Evolutionary conservation across 192 early-diverging fungal species (phyloP), one percentile per base, ranked within the genome.

Genomic region (Coemansia erecta): DNA sequence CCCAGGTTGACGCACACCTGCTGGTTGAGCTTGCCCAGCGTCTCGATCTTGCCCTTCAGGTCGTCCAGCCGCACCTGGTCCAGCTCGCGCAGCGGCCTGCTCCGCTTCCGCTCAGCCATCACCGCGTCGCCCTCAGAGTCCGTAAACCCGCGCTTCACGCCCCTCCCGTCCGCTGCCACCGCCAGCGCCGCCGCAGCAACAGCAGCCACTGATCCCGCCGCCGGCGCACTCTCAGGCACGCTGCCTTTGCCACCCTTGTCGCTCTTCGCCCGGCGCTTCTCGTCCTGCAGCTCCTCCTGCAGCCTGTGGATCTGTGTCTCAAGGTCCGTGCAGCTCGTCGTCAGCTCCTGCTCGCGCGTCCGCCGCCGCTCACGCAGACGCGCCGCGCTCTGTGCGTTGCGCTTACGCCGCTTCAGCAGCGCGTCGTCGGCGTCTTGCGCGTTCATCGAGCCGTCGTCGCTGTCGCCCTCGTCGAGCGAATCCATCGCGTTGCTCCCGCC

Each of bases 331-430:
- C 75, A 78, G 55, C 65, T 65, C 14, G 19, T 49, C 8, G 48
- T 63, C 40, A 78, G 62, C 52, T 80, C 77, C 18, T 53, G 52
- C 49, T 73, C 77, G 15, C 68, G 53, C 19, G 50, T 73, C 58
- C 74, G 73, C 60, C 75, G 75, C 19, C 75, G 69, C 62, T 80
- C 68, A 15, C 77, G 77, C 28, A 80, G 60, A 4, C 77, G 65
- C 19, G 77, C 77, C 0, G 77, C 77, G 48, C 77, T 74, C 61
- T 74, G 67, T 6, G 77, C 77, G 45, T 80, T 80, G 53, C 77
- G 67, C 43, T 74, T 73, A 21, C 77, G 66, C 5, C 72, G 66
- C 61, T 74, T 73, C 4, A 74, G 28, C 28, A 70, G 39, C 26
- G 70, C 68, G 43, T 80, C 76, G 51, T 79, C 67, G 22, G 44